Percentiles rank a stretch among this genome's conserved stretches.
These are phyloP conservation scores for Erythrophleum fordii DNA, from an alignment of 306 rosid genomes.

Conservation along the genomic window DNA sequence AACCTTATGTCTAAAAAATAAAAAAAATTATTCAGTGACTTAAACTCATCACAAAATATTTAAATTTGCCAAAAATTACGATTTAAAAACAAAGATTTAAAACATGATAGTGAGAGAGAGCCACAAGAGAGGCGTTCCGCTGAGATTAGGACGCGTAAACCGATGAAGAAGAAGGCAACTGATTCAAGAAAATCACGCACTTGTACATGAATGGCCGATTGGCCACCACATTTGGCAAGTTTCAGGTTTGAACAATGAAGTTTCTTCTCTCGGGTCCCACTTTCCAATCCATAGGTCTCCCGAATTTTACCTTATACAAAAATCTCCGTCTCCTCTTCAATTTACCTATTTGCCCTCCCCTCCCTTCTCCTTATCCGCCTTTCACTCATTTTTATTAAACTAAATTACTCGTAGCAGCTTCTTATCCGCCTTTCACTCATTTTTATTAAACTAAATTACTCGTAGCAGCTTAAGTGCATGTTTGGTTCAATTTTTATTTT, in stretches of 20 bases:
- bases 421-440: no score
- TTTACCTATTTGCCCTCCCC: slow-evolving; percentile 27
- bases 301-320: not conserved
- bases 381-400: no score
- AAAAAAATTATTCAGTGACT: no score
- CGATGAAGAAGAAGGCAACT: not conserved
- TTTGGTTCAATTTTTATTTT: no score
- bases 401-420: no score
- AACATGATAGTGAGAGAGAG: no score
- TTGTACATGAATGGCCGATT: not conserved
- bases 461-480: no score
- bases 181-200: not conserved
- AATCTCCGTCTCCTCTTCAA: not conserved
- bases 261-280: not conserved
- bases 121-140: not conserved
- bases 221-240: slow-evolving; percentile 1
- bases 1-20: no score
- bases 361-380: not conserved
- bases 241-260: not conserved
- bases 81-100: no score
- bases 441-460: no score
- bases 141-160: slow-evolving; percentile 18
- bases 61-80: no score
- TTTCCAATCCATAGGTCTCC: not conserved
- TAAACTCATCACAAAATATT: no score